Evolutionary conservation across 805 yeast genomes (phyloP).

Genomic region (Ogataea thermomethanolica): DNA sequence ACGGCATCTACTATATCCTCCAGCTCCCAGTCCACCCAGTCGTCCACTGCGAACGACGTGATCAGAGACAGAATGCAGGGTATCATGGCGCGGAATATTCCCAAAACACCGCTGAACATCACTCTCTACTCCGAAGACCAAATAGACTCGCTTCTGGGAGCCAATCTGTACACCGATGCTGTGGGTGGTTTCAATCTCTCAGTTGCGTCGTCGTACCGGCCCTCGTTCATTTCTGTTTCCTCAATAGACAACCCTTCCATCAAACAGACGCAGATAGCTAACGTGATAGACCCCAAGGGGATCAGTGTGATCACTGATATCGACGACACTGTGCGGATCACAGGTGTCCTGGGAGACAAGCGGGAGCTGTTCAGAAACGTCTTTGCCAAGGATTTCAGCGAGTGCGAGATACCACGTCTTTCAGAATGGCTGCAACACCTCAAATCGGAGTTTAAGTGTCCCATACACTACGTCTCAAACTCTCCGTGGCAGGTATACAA

Average conservation of each 20-base stretch:
- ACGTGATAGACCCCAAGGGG: slow-evolving; percentile 44
- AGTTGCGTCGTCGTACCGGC: slow-evolving; percentile 54
- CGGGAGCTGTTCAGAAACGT: slow-evolving; percentile 77
- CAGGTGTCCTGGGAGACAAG: slow-evolving; percentile 89
- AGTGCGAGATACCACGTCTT: slow-evolving; percentile 74
- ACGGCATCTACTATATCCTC: slow-evolving; percentile 20
- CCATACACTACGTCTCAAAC: slow-evolving; percentile 90
- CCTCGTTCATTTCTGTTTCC: slow-evolving; percentile 53
- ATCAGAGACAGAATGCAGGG: slow-evolving; percentile 65
- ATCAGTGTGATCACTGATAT: slow-evolving; percentile 82
- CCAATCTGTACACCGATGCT: slow-evolving; percentile 51
- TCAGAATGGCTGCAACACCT: slow-evolving; percentile 67
- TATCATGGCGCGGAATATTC: slow-evolving; percentile 65
- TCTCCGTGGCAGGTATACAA: slow-evolving; percentile 88
- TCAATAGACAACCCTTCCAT: slow-evolving; percentile 46
- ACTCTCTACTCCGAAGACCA: slow-evolving; percentile 51
- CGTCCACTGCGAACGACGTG: slow-evolving; percentile 25
- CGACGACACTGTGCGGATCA: slow-evolving; percentile 88
- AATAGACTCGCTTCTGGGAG: slow-evolving; percentile 27
- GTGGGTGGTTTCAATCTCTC: slow-evolving; percentile 63
- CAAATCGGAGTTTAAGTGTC: slow-evolving; percentile 38
- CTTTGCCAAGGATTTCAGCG: slow-evolving; percentile 58
- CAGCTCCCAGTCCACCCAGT: slow-evolving; percentile 10
- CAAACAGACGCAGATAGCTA: slow-evolving; percentile 43
- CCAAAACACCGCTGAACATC: slow-evolving; percentile 51